phyloP scores from a whole-genome alignment of 306 rosid species.

The Quercus dentata region DNA sequence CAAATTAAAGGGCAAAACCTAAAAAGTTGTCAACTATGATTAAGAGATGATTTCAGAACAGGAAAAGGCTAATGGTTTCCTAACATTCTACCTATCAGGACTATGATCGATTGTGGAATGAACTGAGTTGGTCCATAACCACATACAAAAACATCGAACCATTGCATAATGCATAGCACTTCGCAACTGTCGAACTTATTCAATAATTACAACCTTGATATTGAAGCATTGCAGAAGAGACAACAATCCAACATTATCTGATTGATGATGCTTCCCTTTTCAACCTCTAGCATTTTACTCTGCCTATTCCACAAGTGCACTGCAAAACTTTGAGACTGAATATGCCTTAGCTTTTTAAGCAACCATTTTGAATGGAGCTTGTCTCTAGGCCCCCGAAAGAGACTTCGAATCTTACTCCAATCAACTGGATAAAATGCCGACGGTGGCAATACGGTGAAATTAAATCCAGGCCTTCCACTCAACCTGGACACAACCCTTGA shows the following conservation, averaged over 20 bases:
- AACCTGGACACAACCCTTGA: constrained; percentile 83
- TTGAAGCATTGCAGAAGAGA: constrained; percentile 49
- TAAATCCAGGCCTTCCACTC: constrained; percentile 39
- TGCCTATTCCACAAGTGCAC: constrained; percentile 86
- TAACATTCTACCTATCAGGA: background rate
- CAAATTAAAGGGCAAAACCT: background rate
- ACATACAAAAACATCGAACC: constrained; percentile 12
- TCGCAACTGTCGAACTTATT: constrained; percentile 8
- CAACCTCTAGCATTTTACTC: constrained; percentile 52
- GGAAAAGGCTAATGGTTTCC: background rate
- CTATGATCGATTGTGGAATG: constrained; percentile 1
- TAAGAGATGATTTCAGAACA: background rate
- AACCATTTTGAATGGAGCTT: constrained; percentile 56
- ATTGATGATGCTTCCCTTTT: constrained; percentile 75
- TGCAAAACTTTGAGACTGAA: constrained; percentile 52
- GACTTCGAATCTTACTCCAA: constrained; percentile 57
- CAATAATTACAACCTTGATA: constrained; percentile 29
- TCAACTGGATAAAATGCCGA: constrained; percentile 82
- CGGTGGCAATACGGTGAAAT: constrained; percentile 62
- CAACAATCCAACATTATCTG: constrained; percentile 42
- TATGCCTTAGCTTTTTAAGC: constrained; percentile 43
- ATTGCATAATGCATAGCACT: background rate
- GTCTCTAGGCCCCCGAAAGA: constrained; percentile 58
- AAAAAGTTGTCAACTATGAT: background rate
- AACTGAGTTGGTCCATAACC: constrained; percentile 10